These are phyloP conservation scores for Candida coquimbonensis DNA, from an alignment of 805 yeast species.

Conservation along the genomic window DNA sequence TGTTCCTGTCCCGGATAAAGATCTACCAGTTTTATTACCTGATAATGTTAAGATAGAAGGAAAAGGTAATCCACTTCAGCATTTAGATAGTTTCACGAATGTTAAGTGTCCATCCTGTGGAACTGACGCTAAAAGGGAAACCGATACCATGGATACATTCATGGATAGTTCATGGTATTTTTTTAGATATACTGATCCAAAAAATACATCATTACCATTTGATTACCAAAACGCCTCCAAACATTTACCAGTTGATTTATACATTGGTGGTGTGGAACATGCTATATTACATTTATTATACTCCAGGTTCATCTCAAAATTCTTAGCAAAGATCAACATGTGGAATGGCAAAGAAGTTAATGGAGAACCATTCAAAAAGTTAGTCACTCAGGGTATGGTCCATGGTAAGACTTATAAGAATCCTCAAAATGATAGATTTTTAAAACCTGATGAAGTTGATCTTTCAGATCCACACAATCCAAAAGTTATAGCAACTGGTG, in stretches of 20 bases:
- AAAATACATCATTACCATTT: slow-evolving; percentile 53
- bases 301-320: slow-evolving; percentile 79
- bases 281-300: slow-evolving; percentile 89
- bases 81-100: slow-evolving; percentile 60
- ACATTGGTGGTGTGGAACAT: slow-evolving; percentile 94
- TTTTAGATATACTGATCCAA: slow-evolving; percentile 74
- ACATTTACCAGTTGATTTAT: slow-evolving; percentile 78
- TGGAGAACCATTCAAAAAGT: slow-evolving; percentile 75
- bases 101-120: slow-evolving; percentile 81
- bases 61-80: slow-evolving; percentile 61
- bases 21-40: slow-evolving; percentile 81
- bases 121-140: slow-evolving; percentile 70
- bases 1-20: slow-evolving; percentile 85
- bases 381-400: slow-evolving; percentile 97
- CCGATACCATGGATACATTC: slow-evolving; percentile 98
- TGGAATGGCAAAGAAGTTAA: slow-evolving; percentile 54
- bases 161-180: slow-evolving; percentile 98
- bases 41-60: slow-evolving; percentile 40
- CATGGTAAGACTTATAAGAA: slow-evolving; percentile 81
- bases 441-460: slow-evolving; percentile 73
- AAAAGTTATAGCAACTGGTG: slow-evolving; percentile 41
- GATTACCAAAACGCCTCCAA: slow-evolving; percentile 38
- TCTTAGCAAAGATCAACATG: slow-evolving; percentile 55
- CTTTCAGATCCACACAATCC: slow-evolving; percentile 34
- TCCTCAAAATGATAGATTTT: slow-evolving; percentile 64